Evolutionary conservation across 768 basidiomycete genomes (phyloP), one percentile per base, ranked within the genome.

Genomic region (Tubosaeta brunneosetosa): DNA sequence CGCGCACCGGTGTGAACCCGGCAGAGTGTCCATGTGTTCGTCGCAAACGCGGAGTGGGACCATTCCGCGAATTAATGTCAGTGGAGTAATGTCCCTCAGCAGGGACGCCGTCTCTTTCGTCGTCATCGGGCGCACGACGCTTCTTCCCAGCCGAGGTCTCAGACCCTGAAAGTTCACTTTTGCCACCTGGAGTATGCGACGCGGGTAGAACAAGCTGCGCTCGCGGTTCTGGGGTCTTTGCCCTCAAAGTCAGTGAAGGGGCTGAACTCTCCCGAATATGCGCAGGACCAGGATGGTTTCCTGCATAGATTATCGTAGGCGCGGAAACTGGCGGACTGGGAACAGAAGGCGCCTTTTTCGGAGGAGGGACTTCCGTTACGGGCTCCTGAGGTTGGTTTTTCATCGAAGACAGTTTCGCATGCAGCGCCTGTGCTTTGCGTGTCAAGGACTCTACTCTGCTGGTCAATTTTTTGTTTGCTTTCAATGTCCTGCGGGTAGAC

Each of bases 391-490:
- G 50, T 34, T 74, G 62, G 17, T 71, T 77, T 63, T 83, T 83
- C 43, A 78, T 72, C 3, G 76, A 77, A 2, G 77, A 70, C 34
- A 90, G 67, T 63, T 87, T 91, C 14, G 77, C 72, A 65, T 91
- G 87, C 55, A 90, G 66, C 48, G 76, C 81, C 57, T 86, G 84
- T 38, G 86, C 79, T 65, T 90, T 91, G 47, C 87, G 80, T 49
- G 78, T 83, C 27, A 91, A 72, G 10, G 78, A 73, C 51, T 91
- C 89, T 36, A 88, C 81, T 67, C 85, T 90, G 51, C 71, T 72
- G 3, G 72, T 72, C 25, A 91, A 74, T 59, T 86, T 89, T 74
- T 89, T 91, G 71, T 88, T 90, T 57, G 85, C 83, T 67, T 89
- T 91, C 56, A 88, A 65, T 66, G 88, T 80, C 59, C 89, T 91